Evolutionary conservation across 164 flowering plant species (phyloP), one percentile per base, ranked within the genome.

Genomic region (Aristolochia fimbriata): DNA sequence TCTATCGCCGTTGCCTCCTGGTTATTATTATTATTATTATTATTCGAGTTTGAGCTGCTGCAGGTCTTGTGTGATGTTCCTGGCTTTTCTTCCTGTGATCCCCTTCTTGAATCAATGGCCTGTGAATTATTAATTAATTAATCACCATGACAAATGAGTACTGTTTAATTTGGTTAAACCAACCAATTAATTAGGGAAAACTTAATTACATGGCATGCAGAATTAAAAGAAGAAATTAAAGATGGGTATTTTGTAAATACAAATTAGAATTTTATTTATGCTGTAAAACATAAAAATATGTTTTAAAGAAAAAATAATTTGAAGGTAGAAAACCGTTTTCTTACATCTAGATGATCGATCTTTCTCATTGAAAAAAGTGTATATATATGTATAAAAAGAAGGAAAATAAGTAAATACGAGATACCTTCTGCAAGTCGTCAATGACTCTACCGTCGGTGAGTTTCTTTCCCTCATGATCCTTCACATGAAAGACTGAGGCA

Each of bases 401-500:
- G 16, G 2, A 48, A 11, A 4, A 19, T 3, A 3, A 12, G 4
- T 15, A 12, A 11, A 15, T 27, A 27, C 2, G 20, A 6, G n/a
- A 59, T 71, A 85, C 95, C 88, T 85, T 82, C 65, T 85, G 83
- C 51, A 88, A 81, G 76, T 75, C 74, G 53, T 68, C 74, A 55
- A 88, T 71, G 33, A 82, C 85, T 62, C 80, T 84, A 53, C 78
- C 76, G 47, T 84, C 92, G 0, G 86, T 83, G 50, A 88, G 65
- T 65, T 84, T 86, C 68, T 79, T 74, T 59, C 96, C 96, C 30
- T 74, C 58, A 52, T 71, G 68, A 69, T 86, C 88, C 52, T 87
- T 86, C 57, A 88, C 96, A 72, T 85, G 90, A 58, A 85, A 87
- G 64, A 85, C 91, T 84, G 86, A 9, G 24, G 46, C 41, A 23